Conservation (phyloP, 306 rosid species). For the Hippophae tibetana region DNA sequence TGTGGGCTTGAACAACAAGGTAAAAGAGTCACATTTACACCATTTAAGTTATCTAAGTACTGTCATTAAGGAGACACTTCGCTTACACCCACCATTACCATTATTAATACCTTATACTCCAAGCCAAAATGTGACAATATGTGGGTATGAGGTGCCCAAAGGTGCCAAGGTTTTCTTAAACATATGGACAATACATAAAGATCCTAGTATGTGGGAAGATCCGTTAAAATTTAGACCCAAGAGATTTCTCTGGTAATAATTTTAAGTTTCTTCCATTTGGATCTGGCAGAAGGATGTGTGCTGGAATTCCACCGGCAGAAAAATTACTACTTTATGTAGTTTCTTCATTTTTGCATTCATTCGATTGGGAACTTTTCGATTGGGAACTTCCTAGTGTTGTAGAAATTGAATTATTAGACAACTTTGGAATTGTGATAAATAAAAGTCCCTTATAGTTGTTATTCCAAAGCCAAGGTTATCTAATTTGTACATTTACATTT, state of each 20-base stretch:
- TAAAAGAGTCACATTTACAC: slow-evolving; percentile 24
- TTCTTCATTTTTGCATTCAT: slow-evolving; percentile 18
- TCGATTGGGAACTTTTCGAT: slow-evolving; percentile 24
- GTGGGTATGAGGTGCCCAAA: slow-evolving; percentile 6
- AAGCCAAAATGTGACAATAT: not conserved
- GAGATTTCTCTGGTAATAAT: slow-evolving; percentile 20
- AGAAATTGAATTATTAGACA: no score
- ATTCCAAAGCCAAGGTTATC: no score
- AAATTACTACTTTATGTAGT: not conserved
- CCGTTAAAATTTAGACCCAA: slow-evolving; percentile 14
- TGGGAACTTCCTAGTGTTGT: slow-evolving; percentile 15
- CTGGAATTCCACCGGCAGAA: slow-evolving; percentile 20
- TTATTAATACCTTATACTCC: slow-evolving; percentile 3
- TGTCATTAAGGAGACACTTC: not conserved
- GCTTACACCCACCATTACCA: slow-evolving; percentile 10
- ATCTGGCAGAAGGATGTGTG: slow-evolving; percentile 20
- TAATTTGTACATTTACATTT: no score
- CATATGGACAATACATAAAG: slow-evolving; percentile 22
- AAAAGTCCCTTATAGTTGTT: no score
- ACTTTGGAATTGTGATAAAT: no score
- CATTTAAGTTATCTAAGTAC: not conserved
- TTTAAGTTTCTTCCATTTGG: slow-evolving; percentile 25
- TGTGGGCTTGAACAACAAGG: slow-evolving; percentile 18
- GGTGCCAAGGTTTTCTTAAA: slow-evolving; percentile 14
- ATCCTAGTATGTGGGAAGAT: slow-evolving; percentile 18